These are phyloP conservation scores for Theobroma cacao DNA, from an alignment of 345 rosid genomes.

Conservation along the genomic window DNA sequence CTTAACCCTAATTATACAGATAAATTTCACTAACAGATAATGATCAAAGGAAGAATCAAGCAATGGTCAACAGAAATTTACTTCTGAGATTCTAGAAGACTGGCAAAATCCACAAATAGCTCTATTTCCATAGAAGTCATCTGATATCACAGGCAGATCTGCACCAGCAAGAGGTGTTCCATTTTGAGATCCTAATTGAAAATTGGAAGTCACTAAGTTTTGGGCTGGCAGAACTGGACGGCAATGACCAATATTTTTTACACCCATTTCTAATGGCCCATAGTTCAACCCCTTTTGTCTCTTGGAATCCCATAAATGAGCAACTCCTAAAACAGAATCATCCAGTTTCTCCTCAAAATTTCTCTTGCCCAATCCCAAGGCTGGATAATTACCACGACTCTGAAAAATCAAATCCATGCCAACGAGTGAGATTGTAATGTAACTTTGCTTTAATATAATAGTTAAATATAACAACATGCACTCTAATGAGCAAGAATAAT, in stretches of 20 bases:
- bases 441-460: no score
- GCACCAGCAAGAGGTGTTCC: neutral
- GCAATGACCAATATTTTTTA: neutral
- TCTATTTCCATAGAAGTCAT: conserved; percentile 16
- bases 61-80: conserved; percentile 11
- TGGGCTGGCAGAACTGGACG: conserved; percentile 20
- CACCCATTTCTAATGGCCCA: conserved; percentile 15
- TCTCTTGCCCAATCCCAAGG: conserved; percentile 23
- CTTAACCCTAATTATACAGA: neutral
- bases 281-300: conserved; percentile 50
- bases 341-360: conserved; percentile 27
- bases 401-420: conserved; percentile 19
- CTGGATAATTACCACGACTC: conserved; percentile 34
- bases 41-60: neutral
- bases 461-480: neutral
- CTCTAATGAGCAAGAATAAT: neutral
- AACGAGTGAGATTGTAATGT: neutral
- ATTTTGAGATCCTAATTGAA: conserved; percentile 10
- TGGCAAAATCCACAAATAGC: conserved; percentile 75
- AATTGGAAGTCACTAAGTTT: conserved; percentile 18
- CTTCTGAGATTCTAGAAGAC: conserved; percentile 54
- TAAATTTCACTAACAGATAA: neutral
- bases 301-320: conserved; percentile 38
- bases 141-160: conserved; percentile 17
- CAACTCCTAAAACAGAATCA: conserved; percentile 34